These are phyloP conservation scores for Cladosporium halotolerans DNA, from an alignment of 2,329 filamentous ascomycete genomes.

Conservation along the genomic window DNA sequence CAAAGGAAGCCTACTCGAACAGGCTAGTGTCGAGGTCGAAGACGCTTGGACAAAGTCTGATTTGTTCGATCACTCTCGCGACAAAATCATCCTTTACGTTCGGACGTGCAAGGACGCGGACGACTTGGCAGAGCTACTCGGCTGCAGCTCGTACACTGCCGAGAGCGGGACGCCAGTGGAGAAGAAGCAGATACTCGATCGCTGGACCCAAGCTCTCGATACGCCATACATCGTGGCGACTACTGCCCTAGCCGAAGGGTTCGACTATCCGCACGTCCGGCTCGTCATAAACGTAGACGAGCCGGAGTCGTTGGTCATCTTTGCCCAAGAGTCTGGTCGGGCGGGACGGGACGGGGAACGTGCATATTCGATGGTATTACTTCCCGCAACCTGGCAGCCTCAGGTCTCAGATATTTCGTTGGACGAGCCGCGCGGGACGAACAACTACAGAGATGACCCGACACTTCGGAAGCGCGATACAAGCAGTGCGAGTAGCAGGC, in stretches of 20 bases:
- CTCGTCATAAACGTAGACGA: slow-evolving; percentile 12
- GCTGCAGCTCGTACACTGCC: slow-evolving; percentile 1
- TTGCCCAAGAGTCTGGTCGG: slow-evolving; percentile 13
- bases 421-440: too few relatives aligned
- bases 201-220: too few relatives aligned
- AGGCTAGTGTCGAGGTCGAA: not conserved
- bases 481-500: too few relatives aligned
- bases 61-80: slow-evolving; percentile 2
- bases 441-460: too few relatives aligned
- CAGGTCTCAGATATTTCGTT: not conserved
- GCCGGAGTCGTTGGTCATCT: slow-evolving; percentile 10
- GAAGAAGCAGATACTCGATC: slow-evolving; percentile 8
- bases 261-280: slow-evolving; percentile 8
- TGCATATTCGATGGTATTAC: slow-evolving; percentile 9
- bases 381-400: slow-evolving; percentile 3
- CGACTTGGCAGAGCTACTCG: not conserved
- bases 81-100: slow-evolving; percentile 10
- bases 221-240: too few relatives aligned
- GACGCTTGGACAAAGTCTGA: not conserved
- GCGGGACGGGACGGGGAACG: slow-evolving; percentile 1
- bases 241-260: too few relatives aligned
- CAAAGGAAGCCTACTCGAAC: not conserved
- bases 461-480: too few relatives aligned
- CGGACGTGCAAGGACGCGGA: not conserved
- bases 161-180: not conserved